Percentiles rank a stretch among this genome's conserved stretches.
These are phyloP conservation scores for Corymbia citriodora DNA, from an alignment of 441 rosid genomes.

Conservation along the genomic window DNA sequence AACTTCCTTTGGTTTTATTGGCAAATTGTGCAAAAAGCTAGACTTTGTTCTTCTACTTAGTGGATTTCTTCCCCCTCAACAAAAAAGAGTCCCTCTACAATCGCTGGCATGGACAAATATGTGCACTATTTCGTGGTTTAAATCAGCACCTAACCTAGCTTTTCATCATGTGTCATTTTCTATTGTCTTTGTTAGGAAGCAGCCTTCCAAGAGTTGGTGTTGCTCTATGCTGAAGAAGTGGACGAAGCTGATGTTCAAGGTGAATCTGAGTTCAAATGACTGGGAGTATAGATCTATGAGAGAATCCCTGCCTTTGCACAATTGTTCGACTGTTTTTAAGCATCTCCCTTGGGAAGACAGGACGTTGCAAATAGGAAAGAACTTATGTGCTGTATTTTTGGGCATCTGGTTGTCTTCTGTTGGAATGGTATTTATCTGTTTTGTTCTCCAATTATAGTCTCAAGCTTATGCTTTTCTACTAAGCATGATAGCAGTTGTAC, in stretches of 20 bases:
- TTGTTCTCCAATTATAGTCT: too few relatives aligned
- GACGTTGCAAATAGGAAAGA: too few relatives aligned
- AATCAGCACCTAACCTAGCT: background rate
- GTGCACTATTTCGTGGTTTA: background rate
- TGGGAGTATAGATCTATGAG: constrained; percentile 78
- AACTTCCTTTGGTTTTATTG: background rate
- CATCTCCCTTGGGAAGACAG: too few relatives aligned
- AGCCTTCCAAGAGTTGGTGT: constrained; percentile 77
- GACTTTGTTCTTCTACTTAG: background rate
- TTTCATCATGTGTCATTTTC: background rate
- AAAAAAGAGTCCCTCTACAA: background rate
- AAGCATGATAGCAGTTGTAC: too few relatives aligned
- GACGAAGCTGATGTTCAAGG: constrained; percentile 30
- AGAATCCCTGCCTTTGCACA: constrained; percentile 17
- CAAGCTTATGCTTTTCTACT: too few relatives aligned
- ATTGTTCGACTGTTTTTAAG: too few relatives aligned
- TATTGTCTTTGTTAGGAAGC: constrained; percentile 53
- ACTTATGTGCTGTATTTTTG: too few relatives aligned
- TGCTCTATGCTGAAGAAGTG: constrained; percentile 58
- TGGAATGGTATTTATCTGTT: too few relatives aligned
- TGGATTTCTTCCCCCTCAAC: background rate
- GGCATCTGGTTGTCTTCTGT: too few relatives aligned
- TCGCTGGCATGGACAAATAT: background rate
- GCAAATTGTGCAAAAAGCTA: background rate
- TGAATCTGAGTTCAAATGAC: constrained; percentile 47